Evolutionary conservation across 306 rosid genomes (phyloP).

Genomic region (Cucumis cinereus): DNA sequence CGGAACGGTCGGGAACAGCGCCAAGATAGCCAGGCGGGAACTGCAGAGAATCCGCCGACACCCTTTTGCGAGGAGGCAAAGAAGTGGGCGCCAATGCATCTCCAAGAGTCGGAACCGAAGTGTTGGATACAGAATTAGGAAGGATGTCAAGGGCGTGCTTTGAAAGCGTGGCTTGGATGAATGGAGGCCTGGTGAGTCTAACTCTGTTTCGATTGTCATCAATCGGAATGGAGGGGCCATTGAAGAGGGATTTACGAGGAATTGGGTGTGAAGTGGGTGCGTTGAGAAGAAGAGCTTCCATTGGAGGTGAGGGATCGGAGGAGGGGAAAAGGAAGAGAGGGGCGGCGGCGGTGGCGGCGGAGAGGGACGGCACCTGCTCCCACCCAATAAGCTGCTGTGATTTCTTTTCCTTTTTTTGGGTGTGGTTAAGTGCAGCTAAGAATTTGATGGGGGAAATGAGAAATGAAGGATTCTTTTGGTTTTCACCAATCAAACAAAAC

Average conservation of each 20-base stretch:
- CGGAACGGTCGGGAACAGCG: conserved; percentile 37
- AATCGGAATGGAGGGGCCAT: background rate
- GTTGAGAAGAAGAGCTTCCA: conserved; percentile 43
- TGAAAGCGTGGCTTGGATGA: conserved; percentile 36
- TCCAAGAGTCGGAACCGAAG: conserved; percentile 7
- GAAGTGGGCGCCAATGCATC: conserved; percentile 6
- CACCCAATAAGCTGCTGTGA: background rate
- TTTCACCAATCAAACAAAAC: no score
- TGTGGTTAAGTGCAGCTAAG: background rate
- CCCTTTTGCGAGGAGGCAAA: conserved; percentile 15
- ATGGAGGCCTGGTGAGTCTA: conserved; percentile 1
- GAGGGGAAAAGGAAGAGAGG: background rate
- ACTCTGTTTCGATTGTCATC: background rate
- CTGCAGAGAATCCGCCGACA: conserved; percentile 40
- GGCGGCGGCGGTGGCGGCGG: background rate
- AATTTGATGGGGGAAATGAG: background rate
- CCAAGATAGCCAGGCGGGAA: conserved; percentile 77
- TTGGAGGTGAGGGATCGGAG: background rate
- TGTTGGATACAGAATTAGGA: background rate
- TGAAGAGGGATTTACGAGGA: conserved; percentile 4
- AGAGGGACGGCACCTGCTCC: background rate
- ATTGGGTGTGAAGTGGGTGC: conserved; percentile 15
- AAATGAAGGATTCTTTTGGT: no score
- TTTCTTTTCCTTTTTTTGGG: background rate
- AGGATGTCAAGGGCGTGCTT: conserved; percentile 19